A percentile compares a stretch with the other conserved stretches of the same genome.
Conservation (phyloP, 2,329 filamentous ascomycete genomes). For the Botryotinia calthae region DNA sequence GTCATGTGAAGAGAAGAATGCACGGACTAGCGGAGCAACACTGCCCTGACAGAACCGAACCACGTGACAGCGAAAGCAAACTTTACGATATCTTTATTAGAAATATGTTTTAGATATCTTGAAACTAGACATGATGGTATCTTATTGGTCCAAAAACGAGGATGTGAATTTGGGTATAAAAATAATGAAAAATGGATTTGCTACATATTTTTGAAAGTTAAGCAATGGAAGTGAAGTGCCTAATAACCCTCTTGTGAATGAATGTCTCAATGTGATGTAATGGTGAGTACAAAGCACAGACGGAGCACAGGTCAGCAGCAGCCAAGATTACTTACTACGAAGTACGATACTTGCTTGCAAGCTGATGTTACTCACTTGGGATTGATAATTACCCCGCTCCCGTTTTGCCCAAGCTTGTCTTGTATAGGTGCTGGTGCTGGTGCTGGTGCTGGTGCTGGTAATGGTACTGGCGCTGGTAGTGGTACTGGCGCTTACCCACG, state of each 20-base stretch:
- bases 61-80: neutral
- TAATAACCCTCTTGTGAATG: neutral
- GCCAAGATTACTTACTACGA: neutral
- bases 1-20: neutral
- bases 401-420: neutral
- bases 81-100: neutral
- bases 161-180: neutral
- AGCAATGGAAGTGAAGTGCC: neutral
- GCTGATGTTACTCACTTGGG: neutral
- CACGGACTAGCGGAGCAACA: neutral
- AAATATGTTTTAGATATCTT: neutral
- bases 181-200: neutral
- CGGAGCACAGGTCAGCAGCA: neutral
- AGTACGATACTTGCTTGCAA: too few species aligned
- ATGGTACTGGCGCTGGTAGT: too few species aligned
- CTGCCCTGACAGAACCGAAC: neutral
- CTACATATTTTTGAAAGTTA: neutral
- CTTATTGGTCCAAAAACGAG: neutral
- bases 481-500: too few species aligned
- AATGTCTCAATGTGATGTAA: neutral
- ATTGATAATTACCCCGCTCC: neutral
- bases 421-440: too few species aligned
- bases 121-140: neutral
- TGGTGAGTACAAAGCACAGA: neutral
- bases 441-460: too few species aligned